A percentile compares a stretch with the other conserved stretches of the same genome.
Conservation (phyloP, 73 alveolate species). For the Paramecium biaurelia region DNA sequence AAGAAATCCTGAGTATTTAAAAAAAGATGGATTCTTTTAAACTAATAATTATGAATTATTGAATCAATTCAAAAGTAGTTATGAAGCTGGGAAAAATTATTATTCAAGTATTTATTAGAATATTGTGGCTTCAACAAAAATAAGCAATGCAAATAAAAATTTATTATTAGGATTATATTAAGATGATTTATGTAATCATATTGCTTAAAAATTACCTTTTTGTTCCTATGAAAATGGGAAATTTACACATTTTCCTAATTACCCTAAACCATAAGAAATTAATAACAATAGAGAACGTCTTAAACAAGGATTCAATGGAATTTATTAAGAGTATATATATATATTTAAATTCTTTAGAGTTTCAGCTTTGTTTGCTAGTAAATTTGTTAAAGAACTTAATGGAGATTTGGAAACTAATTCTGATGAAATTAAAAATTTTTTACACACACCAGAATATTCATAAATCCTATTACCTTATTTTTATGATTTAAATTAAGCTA, state of each 20-base stretch:
- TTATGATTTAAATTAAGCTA: not conserved
- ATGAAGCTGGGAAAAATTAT: not conserved
- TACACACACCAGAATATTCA: not conserved
- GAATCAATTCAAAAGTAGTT: not conserved
- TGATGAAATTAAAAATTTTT: not conserved
- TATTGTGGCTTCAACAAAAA: not conserved
- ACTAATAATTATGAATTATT: not conserved
- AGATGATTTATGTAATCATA: not conserved
- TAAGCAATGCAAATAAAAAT: not conserved
- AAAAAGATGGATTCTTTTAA: not conserved
- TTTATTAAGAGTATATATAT: not conserved
- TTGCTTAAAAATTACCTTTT: not conserved
- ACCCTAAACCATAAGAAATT: not conserved
- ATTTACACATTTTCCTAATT: not conserved
- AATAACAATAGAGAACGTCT: not conserved
- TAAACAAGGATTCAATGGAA: conserved; percentile 18
- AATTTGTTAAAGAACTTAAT: not conserved
- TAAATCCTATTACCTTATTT: not conserved
- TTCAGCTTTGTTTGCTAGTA: not conserved
- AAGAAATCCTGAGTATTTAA: not conserved
- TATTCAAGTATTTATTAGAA: not conserved
- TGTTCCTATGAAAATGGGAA: not conserved
- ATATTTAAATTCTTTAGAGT: not conserved
- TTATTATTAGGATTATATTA: not conserved
- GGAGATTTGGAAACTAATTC: not conserved